Conservation (phyloP, 345 rosid species). For the Corchorus olitorius region DNA sequence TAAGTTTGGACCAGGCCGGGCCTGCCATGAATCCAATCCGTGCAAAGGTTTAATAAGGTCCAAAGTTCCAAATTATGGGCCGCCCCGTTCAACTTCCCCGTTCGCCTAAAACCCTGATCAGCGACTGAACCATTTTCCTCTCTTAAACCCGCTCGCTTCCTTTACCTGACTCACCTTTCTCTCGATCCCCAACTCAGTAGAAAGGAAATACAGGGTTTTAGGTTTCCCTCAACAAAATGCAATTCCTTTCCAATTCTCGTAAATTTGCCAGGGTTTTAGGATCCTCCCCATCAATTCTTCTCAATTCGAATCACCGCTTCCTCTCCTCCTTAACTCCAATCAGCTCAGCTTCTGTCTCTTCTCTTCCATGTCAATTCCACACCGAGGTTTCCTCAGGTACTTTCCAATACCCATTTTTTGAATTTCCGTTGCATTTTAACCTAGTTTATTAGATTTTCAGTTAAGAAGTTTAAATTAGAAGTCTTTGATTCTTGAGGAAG, state of each 20-base stretch:
- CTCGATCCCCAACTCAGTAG: neutral
- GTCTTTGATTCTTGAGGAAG: neutral
- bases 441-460: neutral
- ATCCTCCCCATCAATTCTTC: constrained; percentile 25
- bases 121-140: neutral
- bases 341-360: constrained; percentile 13
- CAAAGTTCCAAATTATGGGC: too few species aligned
- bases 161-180: neutral
- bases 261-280: constrained; percentile 44
- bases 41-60: neutral
- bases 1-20: neutral
- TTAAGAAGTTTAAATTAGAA: neutral
- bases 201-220: neutral
- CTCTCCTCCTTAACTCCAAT: constrained; percentile 30
- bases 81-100: neutral
- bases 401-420: too few species aligned
- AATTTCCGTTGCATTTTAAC: neutral
- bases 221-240: constrained; percentile 31
- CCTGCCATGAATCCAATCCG: neutral
- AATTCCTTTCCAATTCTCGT: constrained; percentile 42
- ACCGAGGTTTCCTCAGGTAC: neutral
- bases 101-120: neutral
- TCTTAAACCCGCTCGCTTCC: neutral
- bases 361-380: constrained; percentile 29
- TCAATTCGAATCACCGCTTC: constrained; percentile 30